Evolutionary conservation across 495 filamentous ascomycete species (phyloP).

Genomic region (Astrothelium macrocarpum): DNA sequence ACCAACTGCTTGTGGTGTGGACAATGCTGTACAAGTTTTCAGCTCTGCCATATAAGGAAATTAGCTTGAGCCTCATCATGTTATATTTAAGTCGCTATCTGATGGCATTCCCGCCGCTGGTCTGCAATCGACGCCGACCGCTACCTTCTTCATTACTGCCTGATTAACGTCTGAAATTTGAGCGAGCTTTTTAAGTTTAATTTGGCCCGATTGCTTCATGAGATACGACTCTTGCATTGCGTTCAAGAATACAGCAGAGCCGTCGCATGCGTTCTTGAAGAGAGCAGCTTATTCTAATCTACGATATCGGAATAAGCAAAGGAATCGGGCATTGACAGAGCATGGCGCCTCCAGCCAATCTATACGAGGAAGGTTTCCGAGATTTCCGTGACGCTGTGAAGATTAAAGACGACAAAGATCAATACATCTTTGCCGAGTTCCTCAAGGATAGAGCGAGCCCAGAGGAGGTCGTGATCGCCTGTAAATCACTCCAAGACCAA

Average conservation of each 20-base stretch:
- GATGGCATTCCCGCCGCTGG: not conserved
- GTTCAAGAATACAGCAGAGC: too few species aligned
- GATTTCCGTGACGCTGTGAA: not conserved
- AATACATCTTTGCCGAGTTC: not conserved
- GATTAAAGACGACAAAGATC: slow-evolving; percentile 3
- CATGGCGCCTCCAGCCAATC: slow-evolving; percentile 2
- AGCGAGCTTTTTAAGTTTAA: not conserved
- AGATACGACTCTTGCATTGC: not conserved
- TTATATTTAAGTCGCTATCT: not conserved
- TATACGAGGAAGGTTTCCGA: not conserved
- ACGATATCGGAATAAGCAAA: not conserved
- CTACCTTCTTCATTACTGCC: not conserved
- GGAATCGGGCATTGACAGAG: not conserved
- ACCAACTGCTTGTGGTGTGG: not conserved
- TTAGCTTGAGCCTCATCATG: not conserved
- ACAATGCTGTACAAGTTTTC: not conserved
- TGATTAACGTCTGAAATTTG: not conserved
- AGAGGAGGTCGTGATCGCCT: not conserved
- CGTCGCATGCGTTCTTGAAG: too few species aligned
- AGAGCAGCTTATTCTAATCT: not conserved
- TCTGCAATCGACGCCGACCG: not conserved
- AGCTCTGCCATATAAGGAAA: not conserved
- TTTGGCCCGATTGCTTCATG: not conserved
- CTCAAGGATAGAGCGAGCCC: not conserved
- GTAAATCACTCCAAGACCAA: not conserved